Evolutionary conservation across 2,329 filamentous ascomycete species (phyloP), one percentile per base, ranked within the genome.

Genomic region (Sporothrix schenckii): DNA sequence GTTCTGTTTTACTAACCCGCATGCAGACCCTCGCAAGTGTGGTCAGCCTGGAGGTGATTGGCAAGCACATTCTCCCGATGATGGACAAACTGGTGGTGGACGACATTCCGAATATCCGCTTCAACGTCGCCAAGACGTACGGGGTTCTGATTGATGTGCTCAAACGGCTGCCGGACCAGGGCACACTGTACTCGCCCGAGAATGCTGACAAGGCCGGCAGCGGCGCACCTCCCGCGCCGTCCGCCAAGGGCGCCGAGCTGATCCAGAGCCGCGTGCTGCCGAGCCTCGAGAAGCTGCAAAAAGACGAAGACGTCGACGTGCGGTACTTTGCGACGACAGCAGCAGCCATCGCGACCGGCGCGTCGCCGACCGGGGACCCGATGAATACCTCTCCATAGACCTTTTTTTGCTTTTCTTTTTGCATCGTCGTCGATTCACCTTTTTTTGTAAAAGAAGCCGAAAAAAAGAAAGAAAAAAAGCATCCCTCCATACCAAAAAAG

Each of bases 71-170:
- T 75, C 87, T 99, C 27, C 95, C 95, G 52, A 98, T 99, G 86
- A 88, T 99, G 79, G 92, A 97, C 81, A 93, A 94, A 83, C 91
- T 99, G 69, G 93, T 96, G 68, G 87, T 88, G 60, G 95, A 99
- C 78, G 93, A 96, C 58, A 99, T 99, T 73, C 95, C 95, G 75
- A 99, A 99, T 83, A 99, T 99, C 79, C 93, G 95, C 67, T 99
- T 99, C 87, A 99, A 99, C 81, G 95, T 99, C 63, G 95, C 95
- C 76, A 99, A 99, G 85, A 98, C 95, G 61, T 99, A 98, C 79
- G 89, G 89, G 27, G 90, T 95, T 67, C 84, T 99, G 71, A 93
- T 98, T 77, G 90, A 92, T 75, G 93, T 94, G n/a, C 86, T 99
- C 77, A 93, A 94, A 81, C 91, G 93, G 76, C 86, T 99, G 70